Base-by-base conservation (phyloP, 192 early-diverging fungal genomes). In the Rhizophagus sp. region DNA sequence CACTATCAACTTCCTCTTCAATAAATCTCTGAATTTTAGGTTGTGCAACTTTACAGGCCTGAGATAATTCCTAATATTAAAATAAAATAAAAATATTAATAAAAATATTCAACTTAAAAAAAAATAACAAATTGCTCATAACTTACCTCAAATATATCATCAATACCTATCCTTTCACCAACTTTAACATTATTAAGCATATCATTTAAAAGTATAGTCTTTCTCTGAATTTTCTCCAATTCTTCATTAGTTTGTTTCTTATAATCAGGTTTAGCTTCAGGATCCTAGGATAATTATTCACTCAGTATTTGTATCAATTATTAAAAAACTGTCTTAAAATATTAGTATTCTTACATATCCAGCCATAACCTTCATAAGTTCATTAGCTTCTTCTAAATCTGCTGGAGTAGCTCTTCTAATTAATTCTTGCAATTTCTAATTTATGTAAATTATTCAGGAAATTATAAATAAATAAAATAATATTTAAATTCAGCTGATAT, bases 321-420 rank as follows among this genome's bases (percentile, higher is more conserved):
- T 22, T 19, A 30, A 62, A n/a, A 17, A 8, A 62, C 62, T 1
- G 19, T 72, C 24, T 70, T 84, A 65, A 82, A 78, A 87, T 90
- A 86, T 84, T 47, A 3, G 19, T n/a, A 34, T 86, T 7, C 39
- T 77, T 89, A 95, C 95, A 82, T 97, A 99, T 65, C 98, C 98
- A 22, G 97, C 91, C 89, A 99, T 96, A 57, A 96, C 87, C 84
- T 99, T 99, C 93, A 99, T 99, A 67, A 99, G 85, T 76, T 95
- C 93, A 67, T 99, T 99, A 19, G 98, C 98, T 81, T 98, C 96
- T 34, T 92, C 94, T 36, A 99, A 84, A 81, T 97, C 97, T 62
- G 93, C 90, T 9, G 97, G 97, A 71, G 95, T 93, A 30, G 95
- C 97, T n/a, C 96, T 85, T 11, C 98, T 91, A 64, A 99, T 91